phyloP scores from a whole-genome alignment of 2,329 filamentous ascomycete species.

The Claviceps humidiphila region DNA sequence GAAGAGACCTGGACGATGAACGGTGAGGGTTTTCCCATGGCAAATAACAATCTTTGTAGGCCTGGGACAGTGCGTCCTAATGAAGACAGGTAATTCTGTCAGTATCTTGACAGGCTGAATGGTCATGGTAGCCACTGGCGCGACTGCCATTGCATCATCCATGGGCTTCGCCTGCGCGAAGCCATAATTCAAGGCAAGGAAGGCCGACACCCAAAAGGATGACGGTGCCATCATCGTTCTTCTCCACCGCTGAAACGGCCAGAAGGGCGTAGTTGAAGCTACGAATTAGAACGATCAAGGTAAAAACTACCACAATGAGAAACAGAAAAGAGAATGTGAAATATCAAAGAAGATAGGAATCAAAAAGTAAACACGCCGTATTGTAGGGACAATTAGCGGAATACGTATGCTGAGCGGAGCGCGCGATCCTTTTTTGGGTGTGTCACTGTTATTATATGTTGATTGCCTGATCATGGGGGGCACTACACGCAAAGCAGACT shows the following conservation, averaged over 20 bases:
- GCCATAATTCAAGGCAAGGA: not conserved
- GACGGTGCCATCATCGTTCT: not conserved
- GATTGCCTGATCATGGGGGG: not conserved
- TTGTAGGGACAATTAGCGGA: not conserved
- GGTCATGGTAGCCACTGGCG: not conserved
- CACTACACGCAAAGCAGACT: not conserved
- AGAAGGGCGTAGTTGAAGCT: not conserved
- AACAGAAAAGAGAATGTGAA: not conserved
- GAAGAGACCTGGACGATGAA: not conserved
- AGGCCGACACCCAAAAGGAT: not conserved
- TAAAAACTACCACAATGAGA: not conserved
- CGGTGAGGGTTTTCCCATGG: not conserved
- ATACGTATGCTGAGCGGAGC: not conserved
- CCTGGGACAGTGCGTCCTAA: not conserved
- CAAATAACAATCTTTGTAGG: constrained; percentile 1
- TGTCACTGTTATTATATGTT: not conserved
- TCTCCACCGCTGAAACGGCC: not conserved
- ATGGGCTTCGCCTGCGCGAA: constrained; percentile 1
- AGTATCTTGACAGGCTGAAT: constrained; percentile 1
- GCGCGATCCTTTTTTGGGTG: not conserved
- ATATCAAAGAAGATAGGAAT: not conserved
- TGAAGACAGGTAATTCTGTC: constrained; percentile 1
- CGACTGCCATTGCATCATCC: not conserved
- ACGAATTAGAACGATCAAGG: too few species aligned
- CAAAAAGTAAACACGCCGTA: not conserved